Base-by-base conservation (phyloP, 495 filamentous ascomycete genomes). In the Penicillium alfredii region DNA sequence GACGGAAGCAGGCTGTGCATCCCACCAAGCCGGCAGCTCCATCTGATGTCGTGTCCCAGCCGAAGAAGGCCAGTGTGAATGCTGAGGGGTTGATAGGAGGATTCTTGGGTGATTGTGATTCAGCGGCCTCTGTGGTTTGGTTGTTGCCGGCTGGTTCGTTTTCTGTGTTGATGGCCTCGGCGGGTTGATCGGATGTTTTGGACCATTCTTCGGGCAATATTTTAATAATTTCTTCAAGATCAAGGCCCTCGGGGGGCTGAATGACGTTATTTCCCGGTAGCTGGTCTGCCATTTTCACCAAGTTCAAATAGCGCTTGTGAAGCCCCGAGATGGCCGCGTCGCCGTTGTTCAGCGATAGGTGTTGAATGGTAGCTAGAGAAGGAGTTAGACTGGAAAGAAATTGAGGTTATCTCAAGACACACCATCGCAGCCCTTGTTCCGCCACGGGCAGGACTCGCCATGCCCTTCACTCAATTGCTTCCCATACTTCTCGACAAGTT, bases 381-480 rank as follows among this genome's bases (percentile, higher is more conserved):
- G 19, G 5, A 8, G 35, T 58, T 22, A 62, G 44, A 26, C n/a
- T n/a, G n/a, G 12, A 13, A 15, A 1, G 12, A 26, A 6, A 19
- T 17, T 36, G 21, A 16, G 12, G 10, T 4, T 9, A 5, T 19
- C 3, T 31, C 10, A 27, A 30, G 12, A 51, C 71, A 39, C 62
- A 90, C 84, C 84, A 63, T 90, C 86, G 55, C 88, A 93, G 10
- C 86, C 85, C 35, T 74, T 78, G 61, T 74, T 81, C 45, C 82
- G 72, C 93, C 93, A 98, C 8, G 87, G 71, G 57, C 92, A 98
- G 40, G 73, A 76, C 35, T 84, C 82, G n/a, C 77, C 72, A 56
- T 98, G 92, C 16, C 76, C 80, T n/a, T 75, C 73, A 13, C 82
- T 60, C 30, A 95, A 77, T 53, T 85, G 63, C 25, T 77, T 74